phyloP scores from a whole-genome alignment of 1,139 yeast species.

The Scheffersomyces insectosa region DNA sequence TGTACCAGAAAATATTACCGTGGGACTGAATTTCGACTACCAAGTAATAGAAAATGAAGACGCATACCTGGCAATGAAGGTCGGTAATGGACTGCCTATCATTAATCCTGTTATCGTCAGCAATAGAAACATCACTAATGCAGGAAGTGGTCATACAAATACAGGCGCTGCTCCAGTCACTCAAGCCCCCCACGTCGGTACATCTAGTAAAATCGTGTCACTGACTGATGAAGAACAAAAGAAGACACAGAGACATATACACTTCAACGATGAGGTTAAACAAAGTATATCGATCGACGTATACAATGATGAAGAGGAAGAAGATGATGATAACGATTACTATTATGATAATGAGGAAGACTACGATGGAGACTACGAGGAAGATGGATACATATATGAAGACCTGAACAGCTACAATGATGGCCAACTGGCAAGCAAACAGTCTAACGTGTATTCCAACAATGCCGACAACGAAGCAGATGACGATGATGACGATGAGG shows the following conservation, averaged over 20 bases:
- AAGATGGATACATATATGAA: conserved; percentile 7
- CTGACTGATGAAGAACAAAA: conserved; percentile 9
- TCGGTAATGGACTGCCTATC: conserved; percentile 20
- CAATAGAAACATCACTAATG: conserved; percentile 12
- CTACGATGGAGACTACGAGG: conserved; percentile 23
- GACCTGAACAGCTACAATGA: conserved; percentile 4
- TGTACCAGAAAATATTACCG: conserved; percentile 45
- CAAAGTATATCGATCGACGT: conserved; percentile 79
- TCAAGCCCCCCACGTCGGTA: no score
- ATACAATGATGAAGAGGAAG: conserved; percentile 35
- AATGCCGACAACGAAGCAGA: conserved; percentile 11
- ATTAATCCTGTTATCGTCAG: conserved; percentile 23
- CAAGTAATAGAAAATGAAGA: conserved; percentile 32
- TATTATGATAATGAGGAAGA: conserved; percentile 22
- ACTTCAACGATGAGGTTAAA: conserved; percentile 88
- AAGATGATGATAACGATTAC: conserved; percentile 11
- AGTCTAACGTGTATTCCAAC: conserved; percentile 3
- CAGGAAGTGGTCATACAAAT: neutral
- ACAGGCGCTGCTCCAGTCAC: conserved; percentile 1
- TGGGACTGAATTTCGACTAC: conserved; percentile 44
- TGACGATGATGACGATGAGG: conserved; percentile 46
- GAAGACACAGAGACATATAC: conserved; percentile 62
- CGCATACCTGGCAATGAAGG: conserved; percentile 1
- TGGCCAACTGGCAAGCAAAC: conserved; percentile 1
- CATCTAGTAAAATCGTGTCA: no score